These are phyloP conservation scores for Trichocladium uniseriatum DNA, from an alignment of 495 filamentous ascomycete genomes.

Conservation along the genomic window DNA sequence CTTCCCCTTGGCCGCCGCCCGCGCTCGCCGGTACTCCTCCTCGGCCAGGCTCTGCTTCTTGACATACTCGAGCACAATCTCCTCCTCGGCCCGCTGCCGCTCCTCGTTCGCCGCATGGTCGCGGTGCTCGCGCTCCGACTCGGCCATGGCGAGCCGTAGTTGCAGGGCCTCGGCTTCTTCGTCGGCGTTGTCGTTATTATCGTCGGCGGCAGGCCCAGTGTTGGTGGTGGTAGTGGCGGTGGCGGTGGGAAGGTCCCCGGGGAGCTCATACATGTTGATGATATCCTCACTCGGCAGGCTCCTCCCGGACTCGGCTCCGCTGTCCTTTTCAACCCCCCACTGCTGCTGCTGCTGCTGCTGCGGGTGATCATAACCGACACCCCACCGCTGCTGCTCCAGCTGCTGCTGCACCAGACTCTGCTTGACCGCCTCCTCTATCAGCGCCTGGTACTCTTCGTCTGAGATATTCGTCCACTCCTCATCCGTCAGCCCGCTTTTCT, in stretches of 20 bases:
- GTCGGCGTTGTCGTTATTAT: not conserved
- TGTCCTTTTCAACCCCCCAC: slow-evolving; percentile 33
- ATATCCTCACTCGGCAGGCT: too few species aligned
- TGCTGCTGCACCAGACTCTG: slow-evolving; percentile 41
- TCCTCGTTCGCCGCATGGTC: slow-evolving; percentile 31
- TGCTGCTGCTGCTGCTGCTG: slow-evolving; percentile 24
- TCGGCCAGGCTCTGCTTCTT: slow-evolving; percentile 68
- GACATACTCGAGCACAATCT: slow-evolving; percentile 67
- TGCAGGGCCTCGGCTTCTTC: slow-evolving; percentile 36
- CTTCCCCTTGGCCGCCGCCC: slow-evolving; percentile 8
- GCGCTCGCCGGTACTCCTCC: slow-evolving; percentile 39
- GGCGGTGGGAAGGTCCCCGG: not conserved
- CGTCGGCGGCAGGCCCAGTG: not conserved
- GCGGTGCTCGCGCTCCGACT: slow-evolving; percentile 35
- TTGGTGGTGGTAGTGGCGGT: not conserved
- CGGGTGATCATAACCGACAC: not conserved
- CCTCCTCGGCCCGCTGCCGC: slow-evolving; percentile 52
- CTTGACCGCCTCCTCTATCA: slow-evolving; percentile 51
- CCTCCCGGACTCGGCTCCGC: too few species aligned
- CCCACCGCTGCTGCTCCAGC: not conserved
- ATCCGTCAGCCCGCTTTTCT: slow-evolving; percentile 3
- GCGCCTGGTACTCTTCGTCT: slow-evolving; percentile 44
- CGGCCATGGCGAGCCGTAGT: slow-evolving; percentile 36
- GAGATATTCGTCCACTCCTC: slow-evolving; percentile 31
- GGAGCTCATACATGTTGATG: not conserved